Percentiles rank a stretch among this genome's conserved stretches.
Evolutionary conservation across 306 rosid genomes (phyloP).

Genomic region (Comarum palustre): DNA sequence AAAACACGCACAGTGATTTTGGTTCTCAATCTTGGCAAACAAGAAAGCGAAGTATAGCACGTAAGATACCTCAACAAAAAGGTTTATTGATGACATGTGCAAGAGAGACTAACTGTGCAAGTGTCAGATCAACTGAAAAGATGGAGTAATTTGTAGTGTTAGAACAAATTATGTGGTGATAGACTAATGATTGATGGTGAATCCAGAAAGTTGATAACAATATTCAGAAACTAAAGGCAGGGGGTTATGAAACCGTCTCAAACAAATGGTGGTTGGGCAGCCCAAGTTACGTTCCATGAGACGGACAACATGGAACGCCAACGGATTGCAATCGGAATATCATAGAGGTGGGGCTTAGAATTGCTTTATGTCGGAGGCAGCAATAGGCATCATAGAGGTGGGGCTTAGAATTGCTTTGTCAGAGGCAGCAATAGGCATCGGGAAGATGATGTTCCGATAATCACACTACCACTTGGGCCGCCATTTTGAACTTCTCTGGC

Average conservation of each 20-base stretch:
- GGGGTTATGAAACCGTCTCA: background rate
- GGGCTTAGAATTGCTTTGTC: background rate
- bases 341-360: background rate
- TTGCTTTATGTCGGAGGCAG: no score
- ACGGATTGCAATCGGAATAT: background rate
- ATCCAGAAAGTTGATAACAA: background rate
- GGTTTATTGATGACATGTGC: background rate
- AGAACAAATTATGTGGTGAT: background rate
- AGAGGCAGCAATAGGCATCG: background rate
- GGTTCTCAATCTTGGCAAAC: background rate
- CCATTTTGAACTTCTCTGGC: slow-evolving; percentile 65
- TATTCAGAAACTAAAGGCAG: background rate
- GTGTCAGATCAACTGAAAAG: background rate
- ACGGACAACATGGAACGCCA: background rate
- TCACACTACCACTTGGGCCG: slow-evolving; percentile 41
- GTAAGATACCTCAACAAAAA: background rate
- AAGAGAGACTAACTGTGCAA: background rate
- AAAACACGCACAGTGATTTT: no score
- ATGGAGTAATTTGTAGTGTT: background rate
- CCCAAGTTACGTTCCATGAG: slow-evolving; percentile 1
- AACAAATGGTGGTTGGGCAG: background rate
- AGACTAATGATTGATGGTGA: background rate
- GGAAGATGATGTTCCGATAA: slow-evolving; percentile 13
- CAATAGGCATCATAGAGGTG: background rate
- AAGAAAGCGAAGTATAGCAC: background rate